A percentile compares a stretch with the other conserved stretches of the same genome.
Conservation (phyloP, 352 stramenopile genomes). For the Globisporangium lucens region DNA sequence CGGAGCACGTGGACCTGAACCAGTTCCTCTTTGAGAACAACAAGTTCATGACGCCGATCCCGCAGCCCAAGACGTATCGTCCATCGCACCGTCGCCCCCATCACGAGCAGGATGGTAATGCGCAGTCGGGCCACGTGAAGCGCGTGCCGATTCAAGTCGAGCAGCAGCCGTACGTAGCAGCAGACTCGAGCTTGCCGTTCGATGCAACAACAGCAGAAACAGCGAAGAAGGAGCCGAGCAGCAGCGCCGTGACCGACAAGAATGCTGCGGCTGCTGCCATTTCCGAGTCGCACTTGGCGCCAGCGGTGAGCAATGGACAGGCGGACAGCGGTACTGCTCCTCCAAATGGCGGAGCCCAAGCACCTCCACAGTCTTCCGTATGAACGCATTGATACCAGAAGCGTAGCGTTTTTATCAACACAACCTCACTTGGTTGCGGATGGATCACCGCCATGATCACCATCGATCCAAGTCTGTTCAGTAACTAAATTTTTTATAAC, state of each 20-base stretch:
- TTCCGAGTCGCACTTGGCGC: conserved; percentile 3
- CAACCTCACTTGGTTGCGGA: neutral
- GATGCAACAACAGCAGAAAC: neutral
- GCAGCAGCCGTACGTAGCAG: neutral
- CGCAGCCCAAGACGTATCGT: neutral
- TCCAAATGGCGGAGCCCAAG: neutral
- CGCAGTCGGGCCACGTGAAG: conserved; percentile 5
- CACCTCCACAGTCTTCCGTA: neutral
- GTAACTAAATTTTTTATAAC: neutral
- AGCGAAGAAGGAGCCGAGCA: too few relatives aligned
- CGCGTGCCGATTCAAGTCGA: conserved; percentile 12
- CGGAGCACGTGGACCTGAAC: conserved; percentile 60
- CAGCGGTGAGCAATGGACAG: neutral
- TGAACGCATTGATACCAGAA: neutral
- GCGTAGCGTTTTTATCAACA: neutral
- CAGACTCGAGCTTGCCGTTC: neutral
- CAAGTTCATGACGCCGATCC: conserved; percentile 40
- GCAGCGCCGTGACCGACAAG: neutral
- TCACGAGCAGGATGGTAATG: neutral
- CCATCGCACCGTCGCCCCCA: neutral
- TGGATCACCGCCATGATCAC: neutral
- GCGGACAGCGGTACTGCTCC: too few relatives aligned
- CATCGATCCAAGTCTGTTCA: neutral
- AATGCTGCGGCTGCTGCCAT: neutral
- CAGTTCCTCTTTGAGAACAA: conserved; percentile 71